A percentile compares a stretch with the other conserved stretches of the same genome.
Conservation (phyloP, 352 stramenopile genomes). For the Hyaloperonospora arabidopsidis region DNA sequence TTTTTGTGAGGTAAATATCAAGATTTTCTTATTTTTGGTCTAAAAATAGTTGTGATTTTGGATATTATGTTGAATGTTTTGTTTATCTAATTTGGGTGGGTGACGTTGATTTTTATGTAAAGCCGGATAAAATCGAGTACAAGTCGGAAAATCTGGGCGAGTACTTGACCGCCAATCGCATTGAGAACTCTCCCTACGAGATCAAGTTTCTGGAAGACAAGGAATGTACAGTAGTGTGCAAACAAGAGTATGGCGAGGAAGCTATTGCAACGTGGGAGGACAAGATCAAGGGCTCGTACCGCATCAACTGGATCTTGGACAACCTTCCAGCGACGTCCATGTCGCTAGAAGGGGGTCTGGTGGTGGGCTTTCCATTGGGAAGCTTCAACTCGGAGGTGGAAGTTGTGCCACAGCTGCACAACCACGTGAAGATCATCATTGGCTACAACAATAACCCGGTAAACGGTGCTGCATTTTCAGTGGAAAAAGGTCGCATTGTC, state of each 20-base stretch:
- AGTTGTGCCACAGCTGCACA: conserved; percentile 91
- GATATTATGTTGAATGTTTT: neutral
- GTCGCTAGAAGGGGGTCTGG: conserved; percentile 52
- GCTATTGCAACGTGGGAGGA: conserved; percentile 87
- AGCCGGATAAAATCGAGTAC: conserved; percentile 89
- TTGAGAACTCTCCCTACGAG: conserved; percentile 97
- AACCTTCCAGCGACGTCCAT: conserved; percentile 91
- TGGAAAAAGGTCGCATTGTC: conserved; percentile 93
- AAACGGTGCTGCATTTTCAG: conserved; percentile 34
- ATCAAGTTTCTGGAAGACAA: conserved; percentile 86
- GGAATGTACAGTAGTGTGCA: conserved; percentile 62
- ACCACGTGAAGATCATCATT: conserved; percentile 99
- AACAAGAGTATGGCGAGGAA: conserved; percentile 88
- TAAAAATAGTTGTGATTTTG: neutral
- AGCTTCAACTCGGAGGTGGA: conserved; percentile 88
- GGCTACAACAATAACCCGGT: conserved; percentile 92
- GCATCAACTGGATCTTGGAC: conserved; percentile 98
- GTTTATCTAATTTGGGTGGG: conserved; percentile 2
- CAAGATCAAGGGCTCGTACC: conserved; percentile 95
- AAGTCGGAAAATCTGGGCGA: conserved; percentile 98
- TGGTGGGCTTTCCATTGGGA: conserved; percentile 83
- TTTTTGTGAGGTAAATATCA: conserved; percentile 82
- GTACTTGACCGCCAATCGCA: conserved; percentile 97
- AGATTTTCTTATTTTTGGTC: neutral
- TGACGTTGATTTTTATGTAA: neutral